Conservation (phyloP, 2,329 filamentous ascomycete genomes). For the Tolypocladium paradoxum region DNA sequence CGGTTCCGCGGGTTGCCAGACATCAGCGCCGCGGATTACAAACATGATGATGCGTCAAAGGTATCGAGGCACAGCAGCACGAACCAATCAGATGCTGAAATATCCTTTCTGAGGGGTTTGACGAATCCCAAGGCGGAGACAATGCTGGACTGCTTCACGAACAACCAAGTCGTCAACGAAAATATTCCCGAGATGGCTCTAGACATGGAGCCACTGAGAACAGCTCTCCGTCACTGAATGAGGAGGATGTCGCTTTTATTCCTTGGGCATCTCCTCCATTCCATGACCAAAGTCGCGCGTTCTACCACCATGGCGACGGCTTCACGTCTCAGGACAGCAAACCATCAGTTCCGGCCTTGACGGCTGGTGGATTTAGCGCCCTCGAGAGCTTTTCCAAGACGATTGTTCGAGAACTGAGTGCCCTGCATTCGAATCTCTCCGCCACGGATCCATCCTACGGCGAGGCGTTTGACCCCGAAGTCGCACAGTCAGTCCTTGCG, state of each 20-base stretch:
- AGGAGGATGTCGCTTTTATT: background rate
- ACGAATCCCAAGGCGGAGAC: constrained; percentile 4
- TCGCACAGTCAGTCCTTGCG: constrained; percentile 10
- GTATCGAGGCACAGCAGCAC: background rate
- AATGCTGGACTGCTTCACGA: constrained; percentile 2
- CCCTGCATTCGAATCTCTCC: background rate
- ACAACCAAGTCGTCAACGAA: constrained; percentile 2
- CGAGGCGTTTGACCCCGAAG: background rate
- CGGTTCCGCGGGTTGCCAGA: background rate
- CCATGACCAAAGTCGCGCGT: background rate
- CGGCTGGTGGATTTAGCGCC: background rate
- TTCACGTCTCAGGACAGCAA: background rate
- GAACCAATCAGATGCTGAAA: background rate
- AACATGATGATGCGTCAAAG: background rate
- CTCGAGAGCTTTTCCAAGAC: background rate
- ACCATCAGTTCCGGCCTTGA: background rate
- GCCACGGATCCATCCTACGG: background rate
- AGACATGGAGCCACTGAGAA: background rate
- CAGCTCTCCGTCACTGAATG: constrained; percentile 3
- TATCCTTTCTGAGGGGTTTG: background rate
- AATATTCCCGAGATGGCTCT: constrained; percentile 2
- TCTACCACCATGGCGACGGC: background rate
- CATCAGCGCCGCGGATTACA: background rate
- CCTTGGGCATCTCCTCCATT: constrained; percentile 1
- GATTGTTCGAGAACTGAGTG: background rate